phyloP scores from a whole-genome alignment of 2,329 filamentous ascomycete species.

The Diplodia seriata region DNA sequence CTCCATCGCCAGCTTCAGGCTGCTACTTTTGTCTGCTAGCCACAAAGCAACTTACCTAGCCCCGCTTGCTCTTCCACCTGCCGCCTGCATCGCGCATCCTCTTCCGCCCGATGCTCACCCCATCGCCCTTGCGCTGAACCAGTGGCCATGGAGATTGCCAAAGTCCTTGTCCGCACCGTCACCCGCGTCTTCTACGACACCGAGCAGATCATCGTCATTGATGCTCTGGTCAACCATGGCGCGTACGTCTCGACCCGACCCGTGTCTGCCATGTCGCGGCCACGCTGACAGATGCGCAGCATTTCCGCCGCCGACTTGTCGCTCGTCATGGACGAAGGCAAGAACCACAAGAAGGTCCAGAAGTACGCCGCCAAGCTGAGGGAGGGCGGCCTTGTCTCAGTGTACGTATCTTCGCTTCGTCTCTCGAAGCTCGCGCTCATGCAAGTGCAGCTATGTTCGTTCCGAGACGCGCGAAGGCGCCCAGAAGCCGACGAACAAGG shows the following conservation, averaged over 20 bases:
- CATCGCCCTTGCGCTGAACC: slow-evolving; percentile 6
- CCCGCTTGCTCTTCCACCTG: not conserved
- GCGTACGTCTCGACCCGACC: slow-evolving; percentile 57
- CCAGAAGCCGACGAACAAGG: slow-evolving; percentile 80
- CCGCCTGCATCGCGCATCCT: slow-evolving; percentile 18
- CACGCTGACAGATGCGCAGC: slow-evolving; percentile 47
- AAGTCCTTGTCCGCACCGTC: slow-evolving; percentile 84
- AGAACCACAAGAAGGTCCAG: slow-evolving; percentile 90
- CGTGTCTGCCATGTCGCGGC: slow-evolving; percentile 20
- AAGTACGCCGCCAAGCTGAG: slow-evolving; percentile 84
- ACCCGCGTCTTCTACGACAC: slow-evolving; percentile 87
- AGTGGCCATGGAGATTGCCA: slow-evolving; percentile 67
- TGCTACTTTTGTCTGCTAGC: no score
- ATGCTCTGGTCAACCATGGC: slow-evolving; percentile 78
- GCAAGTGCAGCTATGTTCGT: slow-evolving; percentile 66
- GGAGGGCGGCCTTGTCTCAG: slow-evolving; percentile 83
- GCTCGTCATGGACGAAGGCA: slow-evolving; percentile 73
- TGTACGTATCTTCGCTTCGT: slow-evolving; percentile 61
- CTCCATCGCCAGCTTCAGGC: not conserved
- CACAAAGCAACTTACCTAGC: no score
- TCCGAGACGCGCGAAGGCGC: slow-evolving; percentile 81
- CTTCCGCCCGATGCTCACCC: slow-evolving; percentile 12
- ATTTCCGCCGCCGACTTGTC: slow-evolving; percentile 88
- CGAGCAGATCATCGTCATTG: slow-evolving; percentile 80
- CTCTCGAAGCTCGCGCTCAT: not conserved